Evolutionary conservation across 2,329 filamentous ascomycete genomes (phyloP).

Genomic region (Penicillium sp.): DNA sequence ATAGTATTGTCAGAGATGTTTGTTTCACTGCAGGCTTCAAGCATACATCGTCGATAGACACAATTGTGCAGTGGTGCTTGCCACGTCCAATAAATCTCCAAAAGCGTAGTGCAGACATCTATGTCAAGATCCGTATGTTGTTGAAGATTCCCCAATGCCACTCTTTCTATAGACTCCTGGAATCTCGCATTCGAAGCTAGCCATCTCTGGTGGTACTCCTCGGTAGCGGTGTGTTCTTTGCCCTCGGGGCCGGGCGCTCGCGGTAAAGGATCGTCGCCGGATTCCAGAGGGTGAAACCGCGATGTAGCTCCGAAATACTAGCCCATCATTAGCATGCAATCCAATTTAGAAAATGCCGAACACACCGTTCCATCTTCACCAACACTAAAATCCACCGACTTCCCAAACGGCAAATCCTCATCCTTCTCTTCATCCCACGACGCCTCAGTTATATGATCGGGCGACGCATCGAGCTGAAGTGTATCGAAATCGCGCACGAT

Average conservation of each 20-base stretch:
- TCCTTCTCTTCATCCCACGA: neutral
- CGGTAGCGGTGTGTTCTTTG: conserved; percentile 3
- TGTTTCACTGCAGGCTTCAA: neutral
- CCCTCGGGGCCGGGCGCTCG: neutral
- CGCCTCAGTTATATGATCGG: conserved; percentile 1
- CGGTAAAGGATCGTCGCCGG: neutral
- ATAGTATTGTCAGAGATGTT: neutral
- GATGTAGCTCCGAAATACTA: conserved; percentile 18
- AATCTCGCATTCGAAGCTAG: conserved; percentile 12
- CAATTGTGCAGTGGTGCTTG: conserved; percentile 24
- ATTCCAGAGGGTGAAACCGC: conserved; percentile 14
- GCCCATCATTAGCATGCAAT: neutral
- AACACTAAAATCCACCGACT: conserved; percentile 12
- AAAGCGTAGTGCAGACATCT: conserved; percentile 8
- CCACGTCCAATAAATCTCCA: conserved; percentile 24
- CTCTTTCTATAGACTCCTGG: conserved; percentile 11
- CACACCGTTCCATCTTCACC: conserved; percentile 14
- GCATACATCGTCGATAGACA: conserved; percentile 21
- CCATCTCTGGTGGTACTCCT: conserved; percentile 18
- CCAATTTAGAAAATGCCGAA: neutral
- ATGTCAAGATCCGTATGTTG: conserved; percentile 9
- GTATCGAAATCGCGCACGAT: conserved; percentile 5
- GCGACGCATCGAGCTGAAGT: neutral
- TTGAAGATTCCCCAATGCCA: conserved; percentile 9
- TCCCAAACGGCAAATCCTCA: conserved; percentile 5